A percentile compares a stretch with the other conserved stretches of the same genome.
These are phyloP conservation scores for Cryomyces minteri DNA, from an alignment of 495 filamentous ascomycete genomes.

Conservation along the genomic window DNA sequence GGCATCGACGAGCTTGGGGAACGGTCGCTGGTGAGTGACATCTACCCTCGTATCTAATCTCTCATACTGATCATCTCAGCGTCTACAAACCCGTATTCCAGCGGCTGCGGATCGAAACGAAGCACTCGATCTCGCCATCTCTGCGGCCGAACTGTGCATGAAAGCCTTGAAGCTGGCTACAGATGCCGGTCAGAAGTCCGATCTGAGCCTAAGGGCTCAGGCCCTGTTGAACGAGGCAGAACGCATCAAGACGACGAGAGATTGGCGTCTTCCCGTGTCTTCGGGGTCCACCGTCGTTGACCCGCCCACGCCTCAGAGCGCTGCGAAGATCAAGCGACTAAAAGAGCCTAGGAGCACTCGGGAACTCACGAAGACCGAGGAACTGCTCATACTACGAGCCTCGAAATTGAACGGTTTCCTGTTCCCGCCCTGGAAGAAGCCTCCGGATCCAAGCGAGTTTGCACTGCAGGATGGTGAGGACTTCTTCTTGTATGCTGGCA, in stretches of 20 bases:
- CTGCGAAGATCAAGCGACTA: slow-evolving; percentile 3
- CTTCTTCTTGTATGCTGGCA: slow-evolving; percentile 33
- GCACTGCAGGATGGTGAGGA: slow-evolving; percentile 14
- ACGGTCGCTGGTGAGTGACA: background rate
- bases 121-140: slow-evolving; percentile 55
- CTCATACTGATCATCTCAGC: slow-evolving; percentile 21
- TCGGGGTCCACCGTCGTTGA: background rate
- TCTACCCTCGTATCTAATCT: background rate
- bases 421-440: slow-evolving; percentile 63
- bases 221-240: slow-evolving; percentile 51
- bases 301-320: background rate
- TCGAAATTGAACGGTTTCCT: slow-evolving; percentile 62
- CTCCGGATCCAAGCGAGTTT: slow-evolving; percentile 39
- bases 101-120: slow-evolving; percentile 37
- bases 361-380: slow-evolving; percentile 47
- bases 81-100: slow-evolving; percentile 37
- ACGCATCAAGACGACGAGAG: slow-evolving; percentile 37
- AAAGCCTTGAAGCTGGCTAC: slow-evolving; percentile 39
- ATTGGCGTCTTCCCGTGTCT: slow-evolving; percentile 1
- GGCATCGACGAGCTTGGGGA: too few relatives aligned
- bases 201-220: slow-evolving; percentile 44
- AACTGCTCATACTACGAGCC: slow-evolving; percentile 57
- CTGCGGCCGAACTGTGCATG: slow-evolving; percentile 63
- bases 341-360: slow-evolving; percentile 35
- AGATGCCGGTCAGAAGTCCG: slow-evolving; percentile 32